Evolutionary conservation across 768 basidiomycete species (phyloP).

Genomic region (Mycena alexandri): DNA sequence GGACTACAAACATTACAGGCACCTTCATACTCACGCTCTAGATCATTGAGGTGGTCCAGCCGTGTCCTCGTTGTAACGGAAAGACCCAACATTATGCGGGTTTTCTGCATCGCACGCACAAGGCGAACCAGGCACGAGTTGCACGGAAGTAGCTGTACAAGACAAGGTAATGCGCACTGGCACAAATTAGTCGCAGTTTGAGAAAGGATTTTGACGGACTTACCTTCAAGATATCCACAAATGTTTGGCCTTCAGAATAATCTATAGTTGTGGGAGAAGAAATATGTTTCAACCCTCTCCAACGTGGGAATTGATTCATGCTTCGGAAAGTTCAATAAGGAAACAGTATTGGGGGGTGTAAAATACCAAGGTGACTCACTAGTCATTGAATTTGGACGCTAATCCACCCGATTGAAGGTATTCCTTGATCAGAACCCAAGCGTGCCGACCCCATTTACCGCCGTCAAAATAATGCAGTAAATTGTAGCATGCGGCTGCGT

Average conservation of each 20-base stretch:
- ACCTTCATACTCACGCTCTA: not conserved
- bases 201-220: not conserved
- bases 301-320: constrained; percentile 16
- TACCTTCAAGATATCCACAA: constrained; percentile 28
- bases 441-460: constrained; percentile 20
- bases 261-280: constrained; percentile 19
- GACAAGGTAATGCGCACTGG: constrained; percentile 7
- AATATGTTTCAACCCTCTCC: constrained; percentile 22
- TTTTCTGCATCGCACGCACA: constrained; percentile 5
- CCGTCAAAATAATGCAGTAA: constrained; percentile 14
- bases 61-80: not conserved
- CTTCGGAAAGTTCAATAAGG: not conserved
- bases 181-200: not conserved
- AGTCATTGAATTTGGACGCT: constrained; percentile 13
- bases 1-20: not conserved
- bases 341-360: too few relatives aligned
- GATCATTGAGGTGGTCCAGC: not conserved
- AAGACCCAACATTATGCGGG: constrained; percentile 10
- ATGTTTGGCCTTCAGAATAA: constrained; percentile 25
- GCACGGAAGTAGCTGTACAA: constrained; percentile 10
- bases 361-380: not conserved
- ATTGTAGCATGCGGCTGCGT: constrained; percentile 1
- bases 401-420: constrained; percentile 9
- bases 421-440: constrained; percentile 7
- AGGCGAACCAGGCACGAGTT: constrained; percentile 8